phyloP scores from a whole-genome alignment of 352 stramenopile genomes.

The Phytophthora uliginosa region DNA sequence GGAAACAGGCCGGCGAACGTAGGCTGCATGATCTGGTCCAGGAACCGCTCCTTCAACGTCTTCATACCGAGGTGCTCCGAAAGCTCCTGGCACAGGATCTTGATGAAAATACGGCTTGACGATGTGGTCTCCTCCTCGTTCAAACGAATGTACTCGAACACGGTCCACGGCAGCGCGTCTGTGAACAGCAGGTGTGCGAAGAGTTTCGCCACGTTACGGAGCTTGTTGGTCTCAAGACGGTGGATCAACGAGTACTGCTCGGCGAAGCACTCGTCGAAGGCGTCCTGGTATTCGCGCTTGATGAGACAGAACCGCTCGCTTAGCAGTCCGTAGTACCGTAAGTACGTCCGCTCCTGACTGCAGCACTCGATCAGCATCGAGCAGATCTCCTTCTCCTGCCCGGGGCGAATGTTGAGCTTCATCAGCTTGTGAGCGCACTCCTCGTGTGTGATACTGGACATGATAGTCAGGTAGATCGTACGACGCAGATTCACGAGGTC shows the following conservation, averaged over 20 bases:
- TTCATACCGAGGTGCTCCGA: constrained; percentile 97
- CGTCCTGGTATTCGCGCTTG: constrained; percentile 96
- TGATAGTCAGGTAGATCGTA: constrained; percentile 99
- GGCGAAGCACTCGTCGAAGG: constrained; percentile 96
- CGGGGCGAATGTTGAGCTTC: constrained; percentile 97
- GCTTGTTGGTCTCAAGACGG: constrained; percentile 99
- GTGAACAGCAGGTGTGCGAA: constrained; percentile 99
- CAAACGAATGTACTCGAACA: constrained; percentile 97
- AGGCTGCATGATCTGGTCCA: constrained; percentile 91
- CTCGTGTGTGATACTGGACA: constrained; percentile 99
- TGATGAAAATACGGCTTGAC: constrained; percentile 99
- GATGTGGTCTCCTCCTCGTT: constrained; percentile 99
- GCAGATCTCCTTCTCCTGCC: constrained; percentile 98
- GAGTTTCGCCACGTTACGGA: constrained; percentile 99
- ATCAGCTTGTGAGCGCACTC: constrained; percentile 99
- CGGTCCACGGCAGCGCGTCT: constrained; percentile 98
- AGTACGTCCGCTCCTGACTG: constrained; percentile 98
- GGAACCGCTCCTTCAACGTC: constrained; percentile 96
- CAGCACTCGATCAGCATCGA: constrained; percentile 99
- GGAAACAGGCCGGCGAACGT: constrained; percentile 98
- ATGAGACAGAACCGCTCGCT: constrained; percentile 98
- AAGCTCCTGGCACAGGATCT: constrained; percentile 99
- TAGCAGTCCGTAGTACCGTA: constrained; percentile 98
- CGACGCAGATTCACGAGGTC: constrained; percentile 98
- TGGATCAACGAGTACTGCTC: constrained; percentile 98